Percentiles rank a stretch among this genome's conserved stretches.
Conservation (phyloP, 2,329 filamentous ascomycete genomes). For the Capronia coronata region DNA sequence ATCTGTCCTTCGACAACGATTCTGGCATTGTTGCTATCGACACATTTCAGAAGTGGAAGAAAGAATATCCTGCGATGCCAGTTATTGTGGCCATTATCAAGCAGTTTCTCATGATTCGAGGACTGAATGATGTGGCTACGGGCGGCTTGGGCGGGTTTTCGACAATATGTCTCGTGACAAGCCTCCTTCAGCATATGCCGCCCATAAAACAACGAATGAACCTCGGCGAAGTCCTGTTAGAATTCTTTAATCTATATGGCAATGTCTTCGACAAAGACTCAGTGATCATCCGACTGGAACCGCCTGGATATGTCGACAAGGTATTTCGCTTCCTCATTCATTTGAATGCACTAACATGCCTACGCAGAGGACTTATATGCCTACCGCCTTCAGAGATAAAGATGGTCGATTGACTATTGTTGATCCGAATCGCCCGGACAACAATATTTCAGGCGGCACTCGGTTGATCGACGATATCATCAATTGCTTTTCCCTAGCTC, state of each 20-base stretch:
- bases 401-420: constrained; percentile 72
- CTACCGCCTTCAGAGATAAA: constrained; percentile 49
- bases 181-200: constrained; percentile 75
- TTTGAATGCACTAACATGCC: constrained; percentile 10
- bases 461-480: constrained; percentile 62
- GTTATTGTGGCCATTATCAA: constrained; percentile 82
- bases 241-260: constrained; percentile 87
- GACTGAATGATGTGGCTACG: constrained; percentile 81
- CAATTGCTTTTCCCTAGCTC: constrained; percentile 61
- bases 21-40: constrained; percentile 72
- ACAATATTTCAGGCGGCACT: constrained; percentile 88
- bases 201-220: constrained; percentile 47
- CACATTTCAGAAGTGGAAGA: constrained; percentile 75
- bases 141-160: constrained; percentile 92
- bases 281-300: constrained; percentile 68
- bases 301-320: constrained; percentile 71
- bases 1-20: constrained; percentile 90
- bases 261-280: constrained; percentile 65
- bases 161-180: constrained; percentile 87
- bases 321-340: constrained; percentile 37
- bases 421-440: constrained; percentile 76
- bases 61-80: constrained; percentile 74
- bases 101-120: constrained; percentile 83
- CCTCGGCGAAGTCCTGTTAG: constrained; percentile 72
- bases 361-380: constrained; percentile 19